Conservation (phyloP, 2,329 filamentous ascomycete genomes). For the Simplicillium aogashimaense region DNA sequence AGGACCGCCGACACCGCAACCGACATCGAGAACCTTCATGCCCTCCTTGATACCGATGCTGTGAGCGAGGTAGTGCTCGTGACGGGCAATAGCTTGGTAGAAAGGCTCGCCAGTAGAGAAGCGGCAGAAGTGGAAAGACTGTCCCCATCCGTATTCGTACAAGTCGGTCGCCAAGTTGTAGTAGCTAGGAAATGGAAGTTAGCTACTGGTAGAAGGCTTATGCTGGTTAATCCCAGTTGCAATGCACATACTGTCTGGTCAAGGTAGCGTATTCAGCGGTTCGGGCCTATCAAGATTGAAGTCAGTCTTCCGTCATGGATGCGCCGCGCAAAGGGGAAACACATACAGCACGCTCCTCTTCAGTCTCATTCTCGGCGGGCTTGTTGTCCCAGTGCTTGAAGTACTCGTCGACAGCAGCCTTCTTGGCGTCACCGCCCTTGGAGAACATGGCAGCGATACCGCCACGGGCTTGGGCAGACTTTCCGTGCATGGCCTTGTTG, state of each 20-base stretch:
- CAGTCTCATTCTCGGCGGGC: slow-evolving; percentile 67
- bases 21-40: slow-evolving; percentile 90
- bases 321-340: neutral
- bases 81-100: slow-evolving; percentile 82
- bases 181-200: slow-evolving; percentile 46
- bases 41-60: slow-evolving; percentile 76
- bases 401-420: slow-evolving; percentile 80
- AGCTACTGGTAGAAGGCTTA: slow-evolving; percentile 11
- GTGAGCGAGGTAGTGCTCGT: slow-evolving; percentile 95
- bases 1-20: slow-evolving; percentile 92
- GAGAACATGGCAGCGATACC: slow-evolving; percentile 75
- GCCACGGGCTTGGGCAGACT: slow-evolving; percentile 57
- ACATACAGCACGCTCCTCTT: slow-evolving; percentile 66
- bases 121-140: slow-evolving; percentile 96
- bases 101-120: slow-evolving; percentile 83
- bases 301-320: slow-evolving; percentile 8
- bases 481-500: slow-evolving; percentile 78
- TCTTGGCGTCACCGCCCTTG: slow-evolving; percentile 68
- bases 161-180: slow-evolving; percentile 95
- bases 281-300: slow-evolving; percentile 45
- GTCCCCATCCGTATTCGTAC: slow-evolving; percentile 95
- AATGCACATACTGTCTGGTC: slow-evolving; percentile 70
- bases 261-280: slow-evolving; percentile 85
- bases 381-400: slow-evolving; percentile 97
- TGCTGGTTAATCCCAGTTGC: slow-evolving; percentile 1